A percentile compares a stretch with the other conserved stretches of the same genome.
These are phyloP conservation scores for Gaertneriomyces sp. DNA, from an alignment of 192 early-diverging fungal species.

Conservation along the genomic window DNA sequence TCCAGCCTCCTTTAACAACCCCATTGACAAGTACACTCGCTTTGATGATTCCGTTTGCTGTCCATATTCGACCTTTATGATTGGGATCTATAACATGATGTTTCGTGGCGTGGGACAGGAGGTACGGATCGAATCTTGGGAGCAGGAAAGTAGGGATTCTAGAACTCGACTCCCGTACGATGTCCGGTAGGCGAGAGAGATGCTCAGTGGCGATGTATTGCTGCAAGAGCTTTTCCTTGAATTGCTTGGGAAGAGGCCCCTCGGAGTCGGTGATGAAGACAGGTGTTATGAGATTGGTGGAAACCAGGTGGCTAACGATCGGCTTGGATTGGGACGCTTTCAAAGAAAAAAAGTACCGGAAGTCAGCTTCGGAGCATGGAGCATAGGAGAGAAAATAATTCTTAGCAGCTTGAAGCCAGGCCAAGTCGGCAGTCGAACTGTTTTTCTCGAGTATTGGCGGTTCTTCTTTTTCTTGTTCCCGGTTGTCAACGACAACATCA, in stretches of 20 bases:
- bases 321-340: constrained; percentile 5
- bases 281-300: not conserved
- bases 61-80: constrained; percentile 16
- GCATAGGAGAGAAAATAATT: constrained; percentile 21
- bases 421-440: no score
- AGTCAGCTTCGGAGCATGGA: constrained; percentile 20
- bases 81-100: constrained; percentile 10
- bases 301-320: constrained; percentile 1
- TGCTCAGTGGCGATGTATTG: not conserved
- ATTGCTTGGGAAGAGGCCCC: not conserved
- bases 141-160: constrained; percentile 7
- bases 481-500: constrained; percentile 6
- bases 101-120: constrained; percentile 20
- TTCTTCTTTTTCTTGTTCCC: no score
- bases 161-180: not conserved
- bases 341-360: constrained; percentile 15
- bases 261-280: constrained; percentile 4
- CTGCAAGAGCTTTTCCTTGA: not conserved
- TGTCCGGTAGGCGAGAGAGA: not conserved
- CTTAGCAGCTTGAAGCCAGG: constrained; percentile 2
- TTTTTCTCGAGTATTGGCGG: no score
- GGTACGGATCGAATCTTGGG: constrained; percentile 19
- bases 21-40: constrained; percentile 14
- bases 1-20: constrained; percentile 16
- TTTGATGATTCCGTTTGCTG: constrained; percentile 21